Evolutionary conservation across 1,284 basidiomycete species (phyloP), one percentile per base, ranked within the genome.

Genomic region (Cryptococcus jaspeensis): DNA sequence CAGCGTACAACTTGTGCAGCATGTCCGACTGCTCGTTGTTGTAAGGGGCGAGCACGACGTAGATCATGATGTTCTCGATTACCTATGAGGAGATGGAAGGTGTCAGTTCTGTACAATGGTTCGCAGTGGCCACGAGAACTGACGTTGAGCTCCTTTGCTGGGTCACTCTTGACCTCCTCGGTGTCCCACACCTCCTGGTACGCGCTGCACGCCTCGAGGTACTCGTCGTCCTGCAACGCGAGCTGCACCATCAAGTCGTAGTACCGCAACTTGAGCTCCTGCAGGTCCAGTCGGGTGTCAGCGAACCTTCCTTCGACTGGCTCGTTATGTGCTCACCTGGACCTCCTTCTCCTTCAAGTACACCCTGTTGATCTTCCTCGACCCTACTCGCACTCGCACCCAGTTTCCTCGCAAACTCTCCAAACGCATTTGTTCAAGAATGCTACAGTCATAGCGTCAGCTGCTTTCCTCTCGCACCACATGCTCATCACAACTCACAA

Each of bases 1-100:
- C 85, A 55, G 81, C 81, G 70, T 85, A 92, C 28, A 96, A 81
- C 67, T 92, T 88, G 69, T 97, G 87, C 53, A 99, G 81, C 86
- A 99, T 91, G 74, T 99, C 94, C 15, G 87, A 91, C 78, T 99
- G 96, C 77, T 99, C 96, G 75, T 99, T 98, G 77, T 89, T 89
- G 75, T 96, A 90, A 7, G 94, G 87, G 0, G 93, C 89, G 52
- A 99, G 85, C 22, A 97, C 86, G 52, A 97, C 85, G 72, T 96
- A 99, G 78, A 92, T 93, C 54, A 96, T 87, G 57, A 98, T 92
- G 74, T 94, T 91, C 77, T 91, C 90, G 20, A 94, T 83, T 36
- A 90, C 89, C 91, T 93, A 63, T 5, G 18, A 3, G 22, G 22
- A 35, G 11, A 15, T 16, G 16, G 3, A 11, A 38, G 16, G n/a